A percentile compares a stretch with the other conserved stretches of the same genome.
phyloP scores from a whole-genome alignment of 257 asterid species.

The Primulina huaijiensis region DNA sequence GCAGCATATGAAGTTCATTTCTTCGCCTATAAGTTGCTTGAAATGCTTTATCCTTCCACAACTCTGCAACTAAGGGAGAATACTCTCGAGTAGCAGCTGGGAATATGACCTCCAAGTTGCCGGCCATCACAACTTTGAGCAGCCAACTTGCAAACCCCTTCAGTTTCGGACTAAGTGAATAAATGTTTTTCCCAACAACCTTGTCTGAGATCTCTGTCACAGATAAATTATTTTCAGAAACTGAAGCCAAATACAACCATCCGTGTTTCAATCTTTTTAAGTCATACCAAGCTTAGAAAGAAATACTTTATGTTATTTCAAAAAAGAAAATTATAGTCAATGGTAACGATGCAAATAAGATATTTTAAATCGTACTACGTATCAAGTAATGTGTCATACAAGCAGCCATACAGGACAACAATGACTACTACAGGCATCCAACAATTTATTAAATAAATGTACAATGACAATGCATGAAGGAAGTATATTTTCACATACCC shows the following conservation, averaged over 20 bases:
- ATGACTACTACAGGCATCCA: not conserved
- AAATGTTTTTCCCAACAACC: conserved; percentile 41
- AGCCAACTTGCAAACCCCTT: conserved; percentile 73
- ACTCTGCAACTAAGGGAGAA: conserved; percentile 66
- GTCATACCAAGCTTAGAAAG: not conserved
- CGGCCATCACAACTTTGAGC: conserved; percentile 58
- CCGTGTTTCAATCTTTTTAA: not conserved
- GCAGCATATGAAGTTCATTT: conserved; percentile 60
- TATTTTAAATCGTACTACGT: not conserved
- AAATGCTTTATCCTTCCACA: conserved; percentile 69
- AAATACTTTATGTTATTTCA: not conserved
- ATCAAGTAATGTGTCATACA: not conserved
- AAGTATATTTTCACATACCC: conserved; percentile 39
- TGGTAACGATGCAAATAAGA: not conserved
- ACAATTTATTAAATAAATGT: no score
- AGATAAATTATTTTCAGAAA: conserved; percentile 26
- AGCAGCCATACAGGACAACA: not conserved
- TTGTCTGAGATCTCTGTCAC: conserved; percentile 42
- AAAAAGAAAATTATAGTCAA: no score
- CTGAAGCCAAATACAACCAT: conserved; percentile 3
- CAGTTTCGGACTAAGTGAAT: conserved; percentile 54
- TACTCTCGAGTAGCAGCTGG: conserved; percentile 90
- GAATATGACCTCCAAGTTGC: conserved; percentile 73
- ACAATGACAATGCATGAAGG: conserved; percentile 13
- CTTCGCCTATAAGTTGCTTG: conserved; percentile 75